Evolutionary conservation across 306 rosid genomes (phyloP).

Genomic region (Quercus rubra): DNA sequence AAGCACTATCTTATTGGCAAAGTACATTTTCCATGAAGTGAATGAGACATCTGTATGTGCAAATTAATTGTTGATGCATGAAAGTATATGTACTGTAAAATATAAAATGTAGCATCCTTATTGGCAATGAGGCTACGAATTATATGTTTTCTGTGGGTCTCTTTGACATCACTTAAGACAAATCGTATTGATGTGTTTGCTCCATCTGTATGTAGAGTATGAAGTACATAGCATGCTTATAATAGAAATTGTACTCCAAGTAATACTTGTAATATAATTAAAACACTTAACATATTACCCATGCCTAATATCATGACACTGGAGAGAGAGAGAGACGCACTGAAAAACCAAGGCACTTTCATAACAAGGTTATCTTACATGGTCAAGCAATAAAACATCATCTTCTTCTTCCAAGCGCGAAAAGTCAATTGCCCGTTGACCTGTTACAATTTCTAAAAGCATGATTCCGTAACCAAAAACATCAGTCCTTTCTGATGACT

Average conservation of each 20-base stretch:
- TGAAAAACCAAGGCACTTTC: conserved; percentile 1
- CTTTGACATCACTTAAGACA: neutral
- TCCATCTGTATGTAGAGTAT: neutral
- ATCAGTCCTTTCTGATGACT: conserved; percentile 96
- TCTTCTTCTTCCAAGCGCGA: conserved; percentile 98
- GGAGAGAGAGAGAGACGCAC: neutral
- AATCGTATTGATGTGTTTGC: neutral
- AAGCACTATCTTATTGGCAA: neutral
- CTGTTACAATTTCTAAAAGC: conserved; percentile 96
- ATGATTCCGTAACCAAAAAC: conserved; percentile 97
- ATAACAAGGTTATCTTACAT: conserved; percentile 52
- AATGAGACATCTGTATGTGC: neutral
- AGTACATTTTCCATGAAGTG: neutral
- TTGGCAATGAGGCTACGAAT: neutral
- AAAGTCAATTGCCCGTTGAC: conserved; percentile 94
- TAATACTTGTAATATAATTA: neutral
- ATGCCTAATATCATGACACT: neutral
- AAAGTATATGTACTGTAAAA: neutral
- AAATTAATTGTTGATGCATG: neutral
- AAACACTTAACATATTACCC: neutral
- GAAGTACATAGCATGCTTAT: neutral
- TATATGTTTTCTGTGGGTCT: neutral
- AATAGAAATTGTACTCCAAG: neutral
- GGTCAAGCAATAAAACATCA: conserved; percentile 88
- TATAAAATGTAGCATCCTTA: neutral